phyloP scores from a whole-genome alignment of 2,329 filamentous ascomycete species.

The Cladophialophora carrionii region DNA sequence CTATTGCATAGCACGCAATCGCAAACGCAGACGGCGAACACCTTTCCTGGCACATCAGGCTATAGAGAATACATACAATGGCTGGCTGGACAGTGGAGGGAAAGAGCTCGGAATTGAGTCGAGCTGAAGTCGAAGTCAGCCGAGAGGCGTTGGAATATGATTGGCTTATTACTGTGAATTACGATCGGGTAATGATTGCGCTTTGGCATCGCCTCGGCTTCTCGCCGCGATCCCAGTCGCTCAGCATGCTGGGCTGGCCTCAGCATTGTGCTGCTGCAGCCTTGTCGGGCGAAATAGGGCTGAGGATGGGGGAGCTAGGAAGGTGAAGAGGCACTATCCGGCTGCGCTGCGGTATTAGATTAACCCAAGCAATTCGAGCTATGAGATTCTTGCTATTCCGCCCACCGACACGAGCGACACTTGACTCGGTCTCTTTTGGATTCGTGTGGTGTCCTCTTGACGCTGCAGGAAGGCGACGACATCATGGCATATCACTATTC shows the following conservation, averaged over 20 bases:
- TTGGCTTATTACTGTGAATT: no score
- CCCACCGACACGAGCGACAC: not conserved
- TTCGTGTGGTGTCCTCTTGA: not conserved
- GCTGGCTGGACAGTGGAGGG: not conserved
- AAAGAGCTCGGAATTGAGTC: not conserved
- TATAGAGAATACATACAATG: not conserved
- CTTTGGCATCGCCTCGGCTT: not conserved
- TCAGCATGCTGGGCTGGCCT: not conserved
- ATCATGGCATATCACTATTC: not conserved
- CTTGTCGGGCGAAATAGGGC: not conserved
- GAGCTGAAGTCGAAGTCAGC: not conserved
- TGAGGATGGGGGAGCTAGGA: no score
- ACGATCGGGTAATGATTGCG: no score
- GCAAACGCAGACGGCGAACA: not conserved
- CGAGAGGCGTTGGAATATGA: not conserved
- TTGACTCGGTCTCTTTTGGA: not conserved
- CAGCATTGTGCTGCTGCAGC: not conserved
- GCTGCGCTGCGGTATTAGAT: not conserved
- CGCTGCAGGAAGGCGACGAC: not conserved
- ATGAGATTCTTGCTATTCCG: not conserved
- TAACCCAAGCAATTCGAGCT: not conserved
- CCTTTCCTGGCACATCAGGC: not conserved
- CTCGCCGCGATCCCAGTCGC: not conserved
- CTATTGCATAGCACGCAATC: not conserved
- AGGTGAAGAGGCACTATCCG: no score